Evolutionary conservation across 495 filamentous ascomycete genomes (phyloP).

Genomic region (Aspergillus haitiensis): DNA sequence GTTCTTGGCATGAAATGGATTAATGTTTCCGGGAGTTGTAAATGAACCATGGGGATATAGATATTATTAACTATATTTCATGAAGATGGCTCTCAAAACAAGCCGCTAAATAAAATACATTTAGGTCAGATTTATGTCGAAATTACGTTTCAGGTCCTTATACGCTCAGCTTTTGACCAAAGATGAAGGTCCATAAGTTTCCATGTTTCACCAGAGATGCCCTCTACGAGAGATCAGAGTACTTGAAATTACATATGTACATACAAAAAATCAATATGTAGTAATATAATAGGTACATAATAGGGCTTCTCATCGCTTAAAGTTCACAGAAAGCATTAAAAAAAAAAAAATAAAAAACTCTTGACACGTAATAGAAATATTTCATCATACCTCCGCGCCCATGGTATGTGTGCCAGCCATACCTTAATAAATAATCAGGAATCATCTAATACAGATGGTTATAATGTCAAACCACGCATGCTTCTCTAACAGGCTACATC

Average conservation of each 20-base stretch:
- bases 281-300: constrained; percentile 10
- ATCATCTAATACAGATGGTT: neutral
- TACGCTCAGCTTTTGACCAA: too few relatives aligned
- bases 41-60: too few relatives aligned
- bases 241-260: neutral
- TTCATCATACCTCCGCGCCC: neutral
- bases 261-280: constrained; percentile 1
- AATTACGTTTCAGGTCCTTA: too few relatives aligned
- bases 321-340: neutral
- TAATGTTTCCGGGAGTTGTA: too few relatives aligned
- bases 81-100: too few relatives aligned
- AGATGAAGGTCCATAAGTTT: too few relatives aligned
- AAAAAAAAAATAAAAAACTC: neutral
- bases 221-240: neutral
- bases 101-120: too few relatives aligned
- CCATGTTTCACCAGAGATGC: too few relatives aligned
- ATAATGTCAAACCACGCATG: neutral
- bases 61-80: too few relatives aligned
- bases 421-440: neutral
- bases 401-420: constrained; percentile 1
- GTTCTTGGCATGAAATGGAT: neutral
- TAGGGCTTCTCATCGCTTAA: constrained; percentile 12
- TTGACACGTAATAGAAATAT: neutral
- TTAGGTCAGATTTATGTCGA: too few relatives aligned
- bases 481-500: neutral